Evolutionary conservation across 1,139 yeast species (phyloP).

Genomic region (Yarrowia galli): DNA sequence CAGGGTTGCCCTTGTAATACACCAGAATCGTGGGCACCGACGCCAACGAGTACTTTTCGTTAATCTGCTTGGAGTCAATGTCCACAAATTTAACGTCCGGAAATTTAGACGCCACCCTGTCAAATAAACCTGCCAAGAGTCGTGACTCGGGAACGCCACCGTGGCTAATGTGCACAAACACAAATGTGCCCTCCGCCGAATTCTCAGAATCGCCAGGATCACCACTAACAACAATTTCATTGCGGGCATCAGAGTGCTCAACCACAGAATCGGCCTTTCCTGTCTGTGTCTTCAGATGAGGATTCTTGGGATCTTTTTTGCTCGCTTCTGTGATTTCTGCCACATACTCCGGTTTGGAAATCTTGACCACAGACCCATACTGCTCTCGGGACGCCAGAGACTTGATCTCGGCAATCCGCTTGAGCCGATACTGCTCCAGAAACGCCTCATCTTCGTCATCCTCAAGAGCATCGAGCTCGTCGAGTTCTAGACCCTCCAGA

Average conservation of each 20-base stretch:
- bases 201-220: constrained; percentile 36
- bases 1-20: constrained; percentile 76
- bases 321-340: constrained; percentile 86
- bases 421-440: constrained; percentile 72
- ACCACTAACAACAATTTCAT: constrained; percentile 33
- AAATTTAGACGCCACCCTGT: constrained; percentile 51
- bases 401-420: constrained; percentile 76
- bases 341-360: constrained; percentile 87
- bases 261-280: neutral
- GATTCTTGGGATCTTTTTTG: constrained; percentile 62
- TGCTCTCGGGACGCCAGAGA: constrained; percentile 65
- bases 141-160: constrained; percentile 77
- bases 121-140: constrained; percentile 64
- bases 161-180: constrained; percentile 78
- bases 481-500: constrained; percentile 74
- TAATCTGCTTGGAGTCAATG: constrained; percentile 85
- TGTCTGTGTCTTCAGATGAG: neutral
- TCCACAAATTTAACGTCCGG: constrained; percentile 88
- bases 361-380: constrained; percentile 78
- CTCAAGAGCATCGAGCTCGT: constrained; percentile 79
- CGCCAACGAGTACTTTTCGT: constrained; percentile 86
- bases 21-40: constrained; percentile 91
- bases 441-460: constrained; percentile 80
- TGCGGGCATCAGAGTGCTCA: constrained; percentile 29
- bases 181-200: constrained; percentile 54